These are phyloP conservation scores for Vanrija pseudolonga DNA, from an alignment of 1,284 basidiomycete genomes.

Conservation along the genomic window DNA sequence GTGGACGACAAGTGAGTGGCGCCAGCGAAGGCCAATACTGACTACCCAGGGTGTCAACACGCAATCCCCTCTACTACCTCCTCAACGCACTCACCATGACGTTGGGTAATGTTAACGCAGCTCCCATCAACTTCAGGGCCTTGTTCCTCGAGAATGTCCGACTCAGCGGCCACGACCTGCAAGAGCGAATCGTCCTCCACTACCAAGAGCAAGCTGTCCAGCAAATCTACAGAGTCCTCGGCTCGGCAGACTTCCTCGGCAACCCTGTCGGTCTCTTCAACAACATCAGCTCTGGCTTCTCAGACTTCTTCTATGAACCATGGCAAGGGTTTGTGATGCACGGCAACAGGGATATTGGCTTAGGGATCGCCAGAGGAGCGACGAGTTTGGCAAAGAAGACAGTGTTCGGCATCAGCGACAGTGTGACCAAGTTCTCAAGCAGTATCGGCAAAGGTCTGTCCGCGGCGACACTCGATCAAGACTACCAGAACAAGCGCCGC, in stretches of 20 bases:
- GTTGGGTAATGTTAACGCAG: conserved; percentile 94
- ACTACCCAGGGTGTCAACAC: conserved; percentile 57
- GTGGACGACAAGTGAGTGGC: conserved; percentile 79
- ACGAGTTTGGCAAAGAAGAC: conserved; percentile 99
- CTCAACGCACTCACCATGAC: conserved; percentile 96
- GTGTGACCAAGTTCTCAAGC: conserved; percentile 94
- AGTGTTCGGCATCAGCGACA: conserved; percentile 93
- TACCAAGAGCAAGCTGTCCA: conserved; percentile 91
- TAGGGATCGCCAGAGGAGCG: conserved; percentile 97
- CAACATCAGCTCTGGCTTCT: conserved; percentile 97
- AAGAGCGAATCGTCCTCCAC: conserved; percentile 81
- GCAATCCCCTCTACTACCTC: conserved; percentile 89
- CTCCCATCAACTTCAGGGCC: conserved; percentile 92
- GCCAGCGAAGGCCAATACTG: not conserved
- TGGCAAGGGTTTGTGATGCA: conserved; percentile 97
- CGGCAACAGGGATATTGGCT: conserved; percentile 90
- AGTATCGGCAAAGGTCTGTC: conserved; percentile 96
- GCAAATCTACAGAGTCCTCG: conserved; percentile 92
- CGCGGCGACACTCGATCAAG: conserved; percentile 91
- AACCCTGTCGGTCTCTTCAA: conserved; percentile 93
- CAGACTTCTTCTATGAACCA: conserved; percentile 98
- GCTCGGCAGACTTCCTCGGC: conserved; percentile 85
- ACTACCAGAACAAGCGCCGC: conserved; percentile 86
- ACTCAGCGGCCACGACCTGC: conserved; percentile 76
- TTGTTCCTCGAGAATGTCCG: conserved; percentile 94